These are phyloP conservation scores for Calonectria pteridis DNA, from an alignment of 2,329 filamentous ascomycete genomes.

Conservation along the genomic window DNA sequence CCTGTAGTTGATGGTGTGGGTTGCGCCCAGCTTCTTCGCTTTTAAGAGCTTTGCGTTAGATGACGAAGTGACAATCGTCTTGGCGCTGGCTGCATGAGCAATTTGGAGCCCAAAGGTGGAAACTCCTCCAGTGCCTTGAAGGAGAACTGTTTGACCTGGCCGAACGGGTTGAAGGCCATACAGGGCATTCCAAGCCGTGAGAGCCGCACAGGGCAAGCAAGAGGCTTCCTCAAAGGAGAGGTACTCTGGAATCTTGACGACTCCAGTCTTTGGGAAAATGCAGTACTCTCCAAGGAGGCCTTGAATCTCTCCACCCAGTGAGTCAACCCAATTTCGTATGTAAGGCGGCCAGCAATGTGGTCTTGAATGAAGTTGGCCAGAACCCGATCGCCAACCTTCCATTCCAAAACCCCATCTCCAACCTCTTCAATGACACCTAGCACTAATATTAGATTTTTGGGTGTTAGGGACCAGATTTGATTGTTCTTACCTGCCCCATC, in stretches of 20 bases:
- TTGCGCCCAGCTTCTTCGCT: conserved; percentile 27
- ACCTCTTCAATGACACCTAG: conserved; percentile 19
- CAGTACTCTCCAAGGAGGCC: conserved; percentile 33
- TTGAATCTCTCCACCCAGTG: conserved; percentile 27
- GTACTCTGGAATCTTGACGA: conserved; percentile 33
- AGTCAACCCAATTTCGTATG: conserved; percentile 23
- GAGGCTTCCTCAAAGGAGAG: conserved; percentile 34
- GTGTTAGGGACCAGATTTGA: background rate
- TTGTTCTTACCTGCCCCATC: conserved; percentile 19
- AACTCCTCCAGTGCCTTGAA: conserved; percentile 49
- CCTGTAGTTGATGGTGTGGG: conserved; percentile 29
- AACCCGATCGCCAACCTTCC: conserved; percentile 31
- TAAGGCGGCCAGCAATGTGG: conserved; percentile 27
- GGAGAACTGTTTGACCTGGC: conserved; percentile 55
- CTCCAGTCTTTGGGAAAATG: conserved; percentile 29
- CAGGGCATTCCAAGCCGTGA: conserved; percentile 35
- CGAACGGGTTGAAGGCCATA: conserved; percentile 19
- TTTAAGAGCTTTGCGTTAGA: conserved; percentile 33
- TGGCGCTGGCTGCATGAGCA: conserved; percentile 24
- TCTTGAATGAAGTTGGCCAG: conserved; percentile 28
- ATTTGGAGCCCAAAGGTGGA: conserved; percentile 29
- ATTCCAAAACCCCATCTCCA: conserved; percentile 23
- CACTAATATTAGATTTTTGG: background rate
- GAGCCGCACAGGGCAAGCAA: conserved; percentile 30
- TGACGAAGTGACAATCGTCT: conserved; percentile 42